Conservation (phyloP, 1,284 basidiomycete genomes). For the Sphaerobolus stellatus region DNA sequence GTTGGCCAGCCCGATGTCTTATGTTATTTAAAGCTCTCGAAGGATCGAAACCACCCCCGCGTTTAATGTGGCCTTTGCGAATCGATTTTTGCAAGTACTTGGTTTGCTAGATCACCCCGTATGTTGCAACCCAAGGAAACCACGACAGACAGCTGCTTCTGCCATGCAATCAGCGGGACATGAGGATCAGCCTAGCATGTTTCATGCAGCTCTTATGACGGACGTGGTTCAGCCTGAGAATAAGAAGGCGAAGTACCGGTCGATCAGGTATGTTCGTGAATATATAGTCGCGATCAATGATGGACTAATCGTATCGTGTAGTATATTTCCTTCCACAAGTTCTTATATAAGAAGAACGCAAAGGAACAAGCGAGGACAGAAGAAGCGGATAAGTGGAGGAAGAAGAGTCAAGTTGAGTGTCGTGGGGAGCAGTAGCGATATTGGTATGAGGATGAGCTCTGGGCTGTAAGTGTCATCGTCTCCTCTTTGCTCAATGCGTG, state of each 20-base stretch:
- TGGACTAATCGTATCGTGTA: conserved; percentile 4
- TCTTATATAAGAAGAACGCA: conserved; percentile 62
- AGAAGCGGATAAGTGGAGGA: conserved; percentile 46
- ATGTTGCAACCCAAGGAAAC: conserved; percentile 95
- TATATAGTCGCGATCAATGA: background rate
- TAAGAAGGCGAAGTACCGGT: conserved; percentile 77
- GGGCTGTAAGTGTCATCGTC: conserved; percentile 63
- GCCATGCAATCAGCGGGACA: conserved; percentile 95
- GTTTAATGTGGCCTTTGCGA: conserved; percentile 84
- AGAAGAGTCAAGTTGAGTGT: conserved; percentile 30
- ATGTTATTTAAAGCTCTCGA: conserved; percentile 93
- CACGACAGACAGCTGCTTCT: conserved; percentile 70
- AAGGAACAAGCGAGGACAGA: conserved; percentile 48
- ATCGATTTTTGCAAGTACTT: conserved; percentile 85
- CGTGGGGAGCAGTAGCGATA: conserved; percentile 29
- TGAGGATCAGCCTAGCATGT: conserved; percentile 53
- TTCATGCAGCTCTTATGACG: conserved; percentile 51
- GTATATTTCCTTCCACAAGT: conserved; percentile 68
- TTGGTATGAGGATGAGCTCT: conserved; percentile 71
- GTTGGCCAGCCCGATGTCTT: conserved; percentile 85
- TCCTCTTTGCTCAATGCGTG: background rate
- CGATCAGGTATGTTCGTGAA: conserved; percentile 65
- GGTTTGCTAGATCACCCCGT: conserved; percentile 86
- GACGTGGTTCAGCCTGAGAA: conserved; percentile 73
- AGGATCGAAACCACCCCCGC: conserved; percentile 59